A percentile compares a stretch with the other conserved stretches of the same genome.
Conservation (phyloP, 2,329 filamentous ascomycete genomes). For the Botrytis aclada region DNA sequence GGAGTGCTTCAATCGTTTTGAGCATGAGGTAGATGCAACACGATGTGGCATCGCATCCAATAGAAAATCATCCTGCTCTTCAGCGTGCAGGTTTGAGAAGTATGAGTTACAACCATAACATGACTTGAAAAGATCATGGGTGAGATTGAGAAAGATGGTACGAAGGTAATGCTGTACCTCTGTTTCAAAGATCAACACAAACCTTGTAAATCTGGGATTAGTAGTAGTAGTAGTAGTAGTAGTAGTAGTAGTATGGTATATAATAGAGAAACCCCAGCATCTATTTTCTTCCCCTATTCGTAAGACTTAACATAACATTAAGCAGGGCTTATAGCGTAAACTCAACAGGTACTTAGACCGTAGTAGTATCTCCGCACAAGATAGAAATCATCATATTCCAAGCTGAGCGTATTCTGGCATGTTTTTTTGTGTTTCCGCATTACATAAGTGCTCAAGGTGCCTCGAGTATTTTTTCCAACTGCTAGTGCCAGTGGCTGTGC, state of each 20-base stretch:
- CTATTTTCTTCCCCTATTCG: neutral
- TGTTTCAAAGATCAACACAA: slow-evolving; percentile 16
- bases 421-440: neutral
- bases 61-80: neutral
- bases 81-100: neutral
- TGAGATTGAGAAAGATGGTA: neutral
- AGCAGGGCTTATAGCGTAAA: neutral
- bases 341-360: neutral
- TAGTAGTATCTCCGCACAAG: neutral
- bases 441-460: neutral
- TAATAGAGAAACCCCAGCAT: neutral
- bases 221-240: neutral
- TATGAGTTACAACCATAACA: neutral
- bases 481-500: slow-evolving; percentile 17
- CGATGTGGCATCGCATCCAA: slow-evolving; percentile 1
- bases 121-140: neutral
- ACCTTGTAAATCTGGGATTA: slow-evolving; percentile 16
- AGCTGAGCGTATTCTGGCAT: neutral
- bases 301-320: slow-evolving; percentile 9
- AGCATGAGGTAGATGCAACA: slow-evolving; percentile 2
- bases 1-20: neutral
- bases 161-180: neutral
- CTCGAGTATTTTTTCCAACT: neutral
- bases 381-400: neutral
- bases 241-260: slow-evolving; percentile 5